Conservation (phyloP, 1,139 yeast species). For the Yarrowia galli region DNA sequence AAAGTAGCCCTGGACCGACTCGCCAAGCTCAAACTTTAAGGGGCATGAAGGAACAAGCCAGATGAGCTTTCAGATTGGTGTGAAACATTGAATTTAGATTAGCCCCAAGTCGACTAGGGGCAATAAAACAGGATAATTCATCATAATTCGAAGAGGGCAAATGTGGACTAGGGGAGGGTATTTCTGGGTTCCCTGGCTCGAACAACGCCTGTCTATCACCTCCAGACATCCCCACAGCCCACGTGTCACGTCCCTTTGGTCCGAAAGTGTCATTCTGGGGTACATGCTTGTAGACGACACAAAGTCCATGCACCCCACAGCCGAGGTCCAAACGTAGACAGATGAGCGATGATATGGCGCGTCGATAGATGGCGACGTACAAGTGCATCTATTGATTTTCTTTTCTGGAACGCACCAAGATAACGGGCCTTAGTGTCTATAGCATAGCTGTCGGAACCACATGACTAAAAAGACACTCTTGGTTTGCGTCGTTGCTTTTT, state of each 20-base stretch:
- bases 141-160: no score
- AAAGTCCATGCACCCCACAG: constrained; percentile 1
- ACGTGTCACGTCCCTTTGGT: constrained; percentile 4
- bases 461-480: not conserved
- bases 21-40: constrained; percentile 8
- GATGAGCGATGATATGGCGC: not conserved
- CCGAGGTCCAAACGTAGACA: not conserved
- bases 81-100: constrained; percentile 32
- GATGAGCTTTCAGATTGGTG: constrained; percentile 26
- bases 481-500: constrained; percentile 1
- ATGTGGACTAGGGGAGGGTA: no score
- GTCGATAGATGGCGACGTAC: not conserved
- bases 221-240: not conserved
- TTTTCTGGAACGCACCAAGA: not conserved
- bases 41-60: constrained; percentile 11
- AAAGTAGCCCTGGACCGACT: constrained; percentile 20
- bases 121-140: no score
- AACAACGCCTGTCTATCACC: no score
- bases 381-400: not conserved
- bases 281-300: no score
- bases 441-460: not conserved
- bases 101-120: no score
- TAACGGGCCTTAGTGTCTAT: not conserved
- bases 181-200: no score
- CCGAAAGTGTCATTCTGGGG: constrained; percentile 10